Conservation (phyloP, 169 alveolate genomes). For the Cryptosporidium parvum region DNA sequence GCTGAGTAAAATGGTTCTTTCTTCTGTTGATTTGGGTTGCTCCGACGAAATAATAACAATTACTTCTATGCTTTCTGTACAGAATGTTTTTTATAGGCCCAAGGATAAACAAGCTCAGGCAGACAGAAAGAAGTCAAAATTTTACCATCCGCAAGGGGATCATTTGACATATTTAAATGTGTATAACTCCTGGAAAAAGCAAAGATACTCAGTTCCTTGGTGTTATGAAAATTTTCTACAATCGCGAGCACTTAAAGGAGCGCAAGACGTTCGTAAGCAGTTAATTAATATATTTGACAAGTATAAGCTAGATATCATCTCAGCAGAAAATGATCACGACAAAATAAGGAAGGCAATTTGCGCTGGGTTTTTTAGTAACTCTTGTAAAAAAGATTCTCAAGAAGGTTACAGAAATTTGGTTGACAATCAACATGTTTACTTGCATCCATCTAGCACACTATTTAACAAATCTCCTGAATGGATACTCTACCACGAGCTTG, state of each 20-base stretch:
- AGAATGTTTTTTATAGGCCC: constrained; percentile 98
- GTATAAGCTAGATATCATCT: constrained; percentile 90
- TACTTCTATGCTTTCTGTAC: constrained; percentile 97
- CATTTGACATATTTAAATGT: constrained; percentile 95
- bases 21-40: constrained; percentile 98
- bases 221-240: constrained; percentile 97
- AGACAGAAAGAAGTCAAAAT: constrained; percentile 95
- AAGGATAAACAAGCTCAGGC: constrained; percentile 95
- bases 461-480: constrained; percentile 97
- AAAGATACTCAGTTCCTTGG: constrained; percentile 94
- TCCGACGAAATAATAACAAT: constrained; percentile 97
- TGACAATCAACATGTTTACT: constrained; percentile 96
- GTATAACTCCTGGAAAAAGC: constrained; percentile 94
- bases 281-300: constrained; percentile 94
- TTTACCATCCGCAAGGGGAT: constrained; percentile 98
- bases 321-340: constrained; percentile 90
- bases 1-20: constrained; percentile 94
- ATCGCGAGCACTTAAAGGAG: constrained; percentile 95
- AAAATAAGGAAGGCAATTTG: constrained; percentile 95
- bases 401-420: constrained; percentile 97
- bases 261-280: constrained; percentile 97
- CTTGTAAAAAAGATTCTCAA: constrained; percentile 95
- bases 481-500: constrained; percentile 98
- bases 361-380: constrained; percentile 98
- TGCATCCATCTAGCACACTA: constrained; percentile 98